Evolutionary conservation across 441 rosid genomes (phyloP).

Genomic region (Theobroma grandiflorum): DNA sequence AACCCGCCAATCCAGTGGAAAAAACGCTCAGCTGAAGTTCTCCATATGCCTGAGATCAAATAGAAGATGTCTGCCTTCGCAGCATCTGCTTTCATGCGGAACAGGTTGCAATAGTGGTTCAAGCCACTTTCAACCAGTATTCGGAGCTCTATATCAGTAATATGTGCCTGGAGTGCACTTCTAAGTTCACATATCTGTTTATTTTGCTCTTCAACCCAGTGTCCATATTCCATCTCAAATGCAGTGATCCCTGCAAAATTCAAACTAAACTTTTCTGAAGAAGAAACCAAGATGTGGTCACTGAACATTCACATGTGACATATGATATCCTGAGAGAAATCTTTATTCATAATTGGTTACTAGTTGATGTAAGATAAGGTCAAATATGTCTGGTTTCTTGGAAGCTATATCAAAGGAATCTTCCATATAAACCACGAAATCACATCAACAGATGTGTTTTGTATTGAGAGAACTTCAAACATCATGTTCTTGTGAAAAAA

Average conservation of each 20-base stretch:
- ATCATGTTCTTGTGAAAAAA: not conserved
- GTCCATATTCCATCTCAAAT: slow-evolving; percentile 70
- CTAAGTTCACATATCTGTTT: slow-evolving; percentile 57
- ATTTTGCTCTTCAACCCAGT: slow-evolving; percentile 68
- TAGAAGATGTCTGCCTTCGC: slow-evolving; percentile 72
- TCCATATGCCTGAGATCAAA: slow-evolving; percentile 69
- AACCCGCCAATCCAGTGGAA: slow-evolving; percentile 83
- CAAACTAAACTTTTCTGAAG: slow-evolving; percentile 17
- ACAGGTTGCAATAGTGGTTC: slow-evolving; percentile 60
- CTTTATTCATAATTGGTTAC: not conserved
- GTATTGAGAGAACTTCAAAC: not conserved
- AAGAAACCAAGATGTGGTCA: slow-evolving; percentile 7
- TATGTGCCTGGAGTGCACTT: slow-evolving; percentile 58
- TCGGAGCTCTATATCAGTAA: slow-evolving; percentile 62
- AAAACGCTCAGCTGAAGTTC: slow-evolving; percentile 65
- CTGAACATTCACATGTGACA: not conserved
- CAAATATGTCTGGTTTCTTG: not conserved
- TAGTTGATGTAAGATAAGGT: not conserved
- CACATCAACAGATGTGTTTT: not conserved
- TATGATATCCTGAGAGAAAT: not conserved
- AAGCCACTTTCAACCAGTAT: slow-evolving; percentile 59
- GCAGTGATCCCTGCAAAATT: slow-evolving; percentile 52
- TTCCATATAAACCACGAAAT: not conserved
- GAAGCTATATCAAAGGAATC: not conserved
- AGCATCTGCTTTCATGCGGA: slow-evolving; percentile 69